Evolutionary conservation across 129 eudicot species (phyloP).

Genomic region (Centella asiatica): DNA sequence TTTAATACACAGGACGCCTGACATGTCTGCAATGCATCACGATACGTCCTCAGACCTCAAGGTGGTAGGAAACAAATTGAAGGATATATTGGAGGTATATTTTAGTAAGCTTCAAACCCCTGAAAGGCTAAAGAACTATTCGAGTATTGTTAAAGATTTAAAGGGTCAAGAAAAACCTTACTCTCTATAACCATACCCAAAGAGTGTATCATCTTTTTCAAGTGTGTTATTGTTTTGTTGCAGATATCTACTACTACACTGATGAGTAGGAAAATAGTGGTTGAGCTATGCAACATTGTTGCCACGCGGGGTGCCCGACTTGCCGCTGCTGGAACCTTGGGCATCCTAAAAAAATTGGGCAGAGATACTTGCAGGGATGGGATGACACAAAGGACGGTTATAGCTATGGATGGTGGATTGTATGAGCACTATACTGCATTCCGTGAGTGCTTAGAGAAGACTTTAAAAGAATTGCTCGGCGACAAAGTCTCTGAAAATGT

Average conservation of each 20-base stretch:
- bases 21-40: conserved; percentile 93
- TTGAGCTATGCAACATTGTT: conserved; percentile 59
- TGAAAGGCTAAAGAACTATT: background rate
- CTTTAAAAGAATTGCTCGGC: conserved; percentile 59
- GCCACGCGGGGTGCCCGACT: conserved; percentile 89
- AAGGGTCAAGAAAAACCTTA: background rate
- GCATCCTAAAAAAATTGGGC: conserved; percentile 69
- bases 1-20: conserved; percentile 61
- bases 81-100: conserved; percentile 60
- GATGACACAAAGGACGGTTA: conserved; percentile 38
- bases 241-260: conserved; percentile 48
- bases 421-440: conserved; percentile 76
- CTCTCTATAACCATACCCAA: background rate
- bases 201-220: background rate
- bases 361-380: conserved; percentile 39
- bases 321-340: conserved; percentile 71
- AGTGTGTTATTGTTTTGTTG: conserved; percentile 8
- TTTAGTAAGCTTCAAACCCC: background rate
- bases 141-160: background rate
- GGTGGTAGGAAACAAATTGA: conserved; percentile 57
- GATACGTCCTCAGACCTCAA: conserved; percentile 75
- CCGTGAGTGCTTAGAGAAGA: conserved; percentile 65
- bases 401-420: conserved; percentile 92
- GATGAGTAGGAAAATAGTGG: conserved; percentile 54
- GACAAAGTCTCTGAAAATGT: conserved; percentile 31